These are phyloP conservation scores for Beta lomatogona DNA, from an alignment of 179 eudicot species.

Conservation along the genomic window DNA sequence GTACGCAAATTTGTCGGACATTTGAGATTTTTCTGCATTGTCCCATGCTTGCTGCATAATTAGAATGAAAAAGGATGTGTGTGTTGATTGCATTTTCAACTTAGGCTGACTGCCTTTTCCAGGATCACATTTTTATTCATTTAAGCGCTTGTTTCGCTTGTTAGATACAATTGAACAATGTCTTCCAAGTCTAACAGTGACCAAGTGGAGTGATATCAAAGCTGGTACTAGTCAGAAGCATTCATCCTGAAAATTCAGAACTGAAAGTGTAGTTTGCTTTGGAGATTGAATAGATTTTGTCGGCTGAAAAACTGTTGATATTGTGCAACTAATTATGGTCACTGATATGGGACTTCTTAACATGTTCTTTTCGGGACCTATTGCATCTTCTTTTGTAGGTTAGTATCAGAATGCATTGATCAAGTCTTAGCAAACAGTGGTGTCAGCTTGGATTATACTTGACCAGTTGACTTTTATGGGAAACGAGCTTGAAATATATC, in stretches of 20 bases:
- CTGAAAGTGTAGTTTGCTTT: background rate
- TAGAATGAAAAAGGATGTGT: background rate
- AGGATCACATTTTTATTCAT: background rate
- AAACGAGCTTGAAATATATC: too few species aligned
- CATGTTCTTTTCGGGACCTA: background rate
- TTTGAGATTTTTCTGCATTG: too few species aligned
- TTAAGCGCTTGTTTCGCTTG: background rate
- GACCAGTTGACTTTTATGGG: too few species aligned
- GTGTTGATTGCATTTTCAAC: background rate
- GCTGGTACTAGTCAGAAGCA: background rate
- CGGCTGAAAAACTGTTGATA: background rate
- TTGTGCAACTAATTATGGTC: background rate
- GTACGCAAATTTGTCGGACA: too few species aligned
- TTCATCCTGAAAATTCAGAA: background rate
- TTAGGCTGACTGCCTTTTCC: background rate
- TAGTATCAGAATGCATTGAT: background rate
- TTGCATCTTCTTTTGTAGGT: background rate
- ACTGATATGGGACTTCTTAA: background rate
- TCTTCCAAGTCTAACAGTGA: background rate
- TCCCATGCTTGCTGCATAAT: too few species aligned
- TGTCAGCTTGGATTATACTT: background rate
- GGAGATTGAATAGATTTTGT: background rate
- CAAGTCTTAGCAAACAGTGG: background rate
- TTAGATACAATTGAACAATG: too few species aligned
- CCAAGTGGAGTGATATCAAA: background rate